Evolutionary conservation across 2,329 filamentous ascomycete genomes (phyloP).

Genomic region (Lecanicillium sp.): DNA sequence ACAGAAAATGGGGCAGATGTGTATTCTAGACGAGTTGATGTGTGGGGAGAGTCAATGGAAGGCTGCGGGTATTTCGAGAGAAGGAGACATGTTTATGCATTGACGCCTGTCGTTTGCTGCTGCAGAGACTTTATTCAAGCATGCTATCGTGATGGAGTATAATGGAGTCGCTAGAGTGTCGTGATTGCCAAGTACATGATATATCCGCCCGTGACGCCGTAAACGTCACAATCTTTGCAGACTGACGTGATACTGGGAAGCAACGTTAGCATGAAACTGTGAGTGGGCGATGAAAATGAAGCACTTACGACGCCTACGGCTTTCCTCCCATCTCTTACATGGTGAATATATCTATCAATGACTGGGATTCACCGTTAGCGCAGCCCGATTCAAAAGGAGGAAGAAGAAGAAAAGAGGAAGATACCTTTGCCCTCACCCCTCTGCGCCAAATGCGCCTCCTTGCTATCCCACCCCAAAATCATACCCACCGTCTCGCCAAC

Average conservation of each 20-base stretch:
- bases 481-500: slow-evolving; percentile 22
- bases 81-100: too few relatives aligned
- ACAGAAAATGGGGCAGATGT: too few relatives aligned
- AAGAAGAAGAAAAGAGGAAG: neutral
- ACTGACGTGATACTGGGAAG: slow-evolving; percentile 9
- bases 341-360: slow-evolving; percentile 9
- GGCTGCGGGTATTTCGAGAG: too few relatives aligned
- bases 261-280: slow-evolving; percentile 5
- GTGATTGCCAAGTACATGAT: too few relatives aligned
- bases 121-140: too few relatives aligned
- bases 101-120: too few relatives aligned
- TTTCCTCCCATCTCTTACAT: slow-evolving; percentile 8
- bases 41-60: too few relatives aligned
- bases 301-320: slow-evolving; percentile 7
- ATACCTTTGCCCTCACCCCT: slow-evolving; percentile 21
- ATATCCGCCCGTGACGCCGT: too few relatives aligned
- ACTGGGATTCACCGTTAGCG: slow-evolving; percentile 1
- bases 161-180: too few relatives aligned
- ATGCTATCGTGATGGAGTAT: too few relatives aligned
- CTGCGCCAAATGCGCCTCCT: slow-evolving; percentile 26
- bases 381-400: too few relatives aligned
- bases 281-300: neutral
- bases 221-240: neutral
- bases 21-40: too few relatives aligned
- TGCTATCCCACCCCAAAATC: slow-evolving; percentile 31